Base-by-base conservation (phyloP, 73 alveolate species). In the Paramecium sexaurelia region DNA sequence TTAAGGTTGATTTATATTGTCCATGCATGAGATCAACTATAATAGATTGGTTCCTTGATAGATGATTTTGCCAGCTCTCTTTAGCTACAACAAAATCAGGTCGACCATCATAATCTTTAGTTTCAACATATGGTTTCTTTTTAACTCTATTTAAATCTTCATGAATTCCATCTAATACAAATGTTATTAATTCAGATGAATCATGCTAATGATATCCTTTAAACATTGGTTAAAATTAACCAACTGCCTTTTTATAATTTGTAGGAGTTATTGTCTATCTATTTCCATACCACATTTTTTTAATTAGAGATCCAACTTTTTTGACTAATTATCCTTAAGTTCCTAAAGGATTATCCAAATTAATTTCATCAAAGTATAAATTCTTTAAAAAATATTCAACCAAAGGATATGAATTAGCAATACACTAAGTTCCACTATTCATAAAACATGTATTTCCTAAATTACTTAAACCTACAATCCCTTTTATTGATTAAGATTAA, bases 381-480 rank as follows among this genome's bases (percentile, higher is more conserved):
- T 93, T 89, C 29, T 55, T 87, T 8, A 98, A 73, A 92, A 98
- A 97, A 85, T 96, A 98, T 66, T 94, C 96, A 35, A 99, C 96
- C 33, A 98, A 90, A 40, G 96, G 96, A 83, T 85, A 95, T 27
- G 98, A 92, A 69, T 97, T 96, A 35, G 98, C 91, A 86, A 98
- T 71, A 61, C 99, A 97, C 91, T 98, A 98, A 0, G 97, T 61
- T n/a, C 99, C 99, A 86, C 99, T 95, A 90, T 98, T 99, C 97
- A 99, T 95, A 95, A 95, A 99, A 95, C 99, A 98, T 20, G 99
- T 98, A 92, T 99, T 99, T 85, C 99, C 99, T 82, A 98, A 92
- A 95, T 98, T 98, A 47, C 85, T 55, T 32, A 98, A 92, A 1
- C 99, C 99, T 7, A 94, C 97, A 55, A 94, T 85, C 6, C 99